phyloP scores from a whole-genome alignment of 169 alveolate species.

The Plasmodium fragile region DNA sequence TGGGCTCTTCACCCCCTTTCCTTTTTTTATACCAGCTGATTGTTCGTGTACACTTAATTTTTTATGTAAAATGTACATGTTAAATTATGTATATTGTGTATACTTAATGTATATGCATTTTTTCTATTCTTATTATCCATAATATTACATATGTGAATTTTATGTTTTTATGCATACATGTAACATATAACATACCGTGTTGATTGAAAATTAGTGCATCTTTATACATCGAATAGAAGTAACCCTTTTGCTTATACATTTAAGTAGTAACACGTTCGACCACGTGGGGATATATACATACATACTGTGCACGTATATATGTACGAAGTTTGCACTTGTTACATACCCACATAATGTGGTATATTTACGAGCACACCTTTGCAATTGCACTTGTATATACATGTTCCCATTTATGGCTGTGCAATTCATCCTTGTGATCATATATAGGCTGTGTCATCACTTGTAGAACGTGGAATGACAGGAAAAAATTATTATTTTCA shows the following conservation, averaged over 20 bases:
- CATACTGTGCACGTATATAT: not conserved
- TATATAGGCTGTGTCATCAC: slow-evolving; percentile 1
- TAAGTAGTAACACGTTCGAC: not conserved
- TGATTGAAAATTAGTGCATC: not conserved
- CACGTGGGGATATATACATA: not conserved
- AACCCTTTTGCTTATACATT: not conserved
- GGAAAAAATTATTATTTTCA: slow-evolving; percentile 11
- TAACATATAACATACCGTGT: not conserved
- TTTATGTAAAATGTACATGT: not conserved
- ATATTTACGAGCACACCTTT: not conserved
- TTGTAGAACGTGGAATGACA: slow-evolving; percentile 46
- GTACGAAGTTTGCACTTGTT: not conserved
- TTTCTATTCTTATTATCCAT: not conserved
- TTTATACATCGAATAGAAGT: not conserved
- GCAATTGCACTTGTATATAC: not conserved
- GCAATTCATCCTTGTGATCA: not conserved
- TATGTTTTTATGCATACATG: not conserved
- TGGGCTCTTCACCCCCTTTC: slow-evolving; percentile 39
- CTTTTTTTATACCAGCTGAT: not conserved
- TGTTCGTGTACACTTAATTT: not conserved
- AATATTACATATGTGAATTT: not conserved
- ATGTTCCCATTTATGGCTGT: not conserved
- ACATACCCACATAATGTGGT: not conserved
- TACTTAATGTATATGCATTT: not conserved
- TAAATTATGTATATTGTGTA: not conserved